Evolutionary conservation across 768 basidiomycete species (phyloP), one percentile per base, ranked within the genome.

Genomic region (Mycena venus): DNA sequence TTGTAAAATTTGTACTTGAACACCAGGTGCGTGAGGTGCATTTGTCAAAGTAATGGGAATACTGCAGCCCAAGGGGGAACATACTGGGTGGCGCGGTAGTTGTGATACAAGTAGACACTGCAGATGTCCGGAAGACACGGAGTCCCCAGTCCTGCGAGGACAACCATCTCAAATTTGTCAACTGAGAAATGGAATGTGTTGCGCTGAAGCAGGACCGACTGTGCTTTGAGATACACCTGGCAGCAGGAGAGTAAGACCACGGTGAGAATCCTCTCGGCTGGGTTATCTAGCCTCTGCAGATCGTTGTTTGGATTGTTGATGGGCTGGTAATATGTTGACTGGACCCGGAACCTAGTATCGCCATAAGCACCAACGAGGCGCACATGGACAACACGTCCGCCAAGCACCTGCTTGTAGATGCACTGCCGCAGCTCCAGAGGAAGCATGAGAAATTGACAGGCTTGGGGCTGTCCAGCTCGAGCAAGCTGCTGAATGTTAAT

Each of bases 351-450:
- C 36, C 4, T 27, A 12, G 56, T 8, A 21, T 32, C 21, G 32
- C 47, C n/a, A 68, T 25, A 14, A 51, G 51, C 38, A 1, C 17
- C 14, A 12, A 47, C 27, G 27, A 55, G 23, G 15, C 34, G 12
- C 12, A 64, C 23, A 8, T 27, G n/a, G 61, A 69, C 29, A 5
- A 56, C 21, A 7, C 72, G 72, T 17, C 72, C 61, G 31, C 60
- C 72, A 2, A 74, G 51, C 4, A 31, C 62, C 1, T 58, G 6
- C 32, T 69, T 61, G 53, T 74, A 74, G 32, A 74, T 70, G 31
- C 31, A 53, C 55, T 55, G 53, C n/a, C 68, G 61, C 11, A 74
- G 42, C 62, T 74, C 73, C 3, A 31, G 44, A 15, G 73, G 73
- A 17, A 70, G 62, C 3, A 23, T 27, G 29, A 68, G 25, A 2